A percentile compares a stretch with the other conserved stretches of the same genome.
Conservation (phyloP, 2,329 filamentous ascomycete species). For the Tolypocladium album region DNA sequence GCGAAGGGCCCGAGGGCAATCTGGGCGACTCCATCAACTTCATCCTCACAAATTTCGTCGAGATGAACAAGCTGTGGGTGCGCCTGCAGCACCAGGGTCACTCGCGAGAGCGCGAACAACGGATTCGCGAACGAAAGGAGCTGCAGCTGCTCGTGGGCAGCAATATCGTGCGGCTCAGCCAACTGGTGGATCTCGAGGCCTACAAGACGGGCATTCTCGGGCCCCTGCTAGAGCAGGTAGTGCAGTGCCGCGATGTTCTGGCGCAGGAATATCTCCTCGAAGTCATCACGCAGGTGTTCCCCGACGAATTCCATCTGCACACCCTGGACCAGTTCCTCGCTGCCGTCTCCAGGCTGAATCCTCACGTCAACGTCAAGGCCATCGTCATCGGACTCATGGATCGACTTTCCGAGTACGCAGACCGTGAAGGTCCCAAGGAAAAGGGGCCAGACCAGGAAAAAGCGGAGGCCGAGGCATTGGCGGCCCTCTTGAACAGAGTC, state of each 20-base stretch:
- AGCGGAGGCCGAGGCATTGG: slow-evolving; percentile 74
- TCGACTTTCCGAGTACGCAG: slow-evolving; percentile 85
- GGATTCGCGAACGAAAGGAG: slow-evolving; percentile 90
- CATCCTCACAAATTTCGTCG: slow-evolving; percentile 94
- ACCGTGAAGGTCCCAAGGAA: slow-evolving; percentile 68
- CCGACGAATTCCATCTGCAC: slow-evolving; percentile 95
- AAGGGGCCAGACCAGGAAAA: slow-evolving; percentile 61
- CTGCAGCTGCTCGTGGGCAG: slow-evolving; percentile 91
- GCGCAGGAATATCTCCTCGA: slow-evolving; percentile 96
- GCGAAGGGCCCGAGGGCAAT: slow-evolving; percentile 90
- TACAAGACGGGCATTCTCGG: slow-evolving; percentile 87
- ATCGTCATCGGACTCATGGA: slow-evolving; percentile 99
- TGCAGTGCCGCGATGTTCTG: slow-evolving; percentile 92
- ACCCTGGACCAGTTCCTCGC: slow-evolving; percentile 92
- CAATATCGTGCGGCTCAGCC: slow-evolving; percentile 89
- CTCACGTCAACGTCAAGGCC: slow-evolving; percentile 93
- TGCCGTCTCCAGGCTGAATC: slow-evolving; percentile 85
- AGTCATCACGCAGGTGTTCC: slow-evolving; percentile 98
- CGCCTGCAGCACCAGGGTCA: slow-evolving; percentile 94
- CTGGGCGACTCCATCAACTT: slow-evolving; percentile 97
- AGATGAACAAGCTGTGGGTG: slow-evolving; percentile 99
- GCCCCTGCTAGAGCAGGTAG: slow-evolving; percentile 88
- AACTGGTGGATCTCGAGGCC: slow-evolving; percentile 86
- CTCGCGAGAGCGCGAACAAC: slow-evolving; percentile 84
- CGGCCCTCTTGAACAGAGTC: slow-evolving; percentile 66